These are phyloP conservation scores for Candida verbasci DNA, from an alignment of 805 yeast genomes.

Conservation along the genomic window DNA sequence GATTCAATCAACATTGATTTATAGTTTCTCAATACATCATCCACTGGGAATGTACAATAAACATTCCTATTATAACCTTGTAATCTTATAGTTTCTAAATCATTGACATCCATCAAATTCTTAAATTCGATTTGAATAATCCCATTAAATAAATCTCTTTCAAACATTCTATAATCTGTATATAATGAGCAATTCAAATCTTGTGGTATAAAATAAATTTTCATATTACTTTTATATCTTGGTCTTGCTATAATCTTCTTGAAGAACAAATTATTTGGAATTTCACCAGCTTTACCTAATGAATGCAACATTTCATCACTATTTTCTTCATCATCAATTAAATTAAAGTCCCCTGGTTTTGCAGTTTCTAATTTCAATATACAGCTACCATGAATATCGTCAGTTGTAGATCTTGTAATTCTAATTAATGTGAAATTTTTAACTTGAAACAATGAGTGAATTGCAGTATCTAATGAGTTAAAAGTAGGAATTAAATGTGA, in stretches of 20 bases:
- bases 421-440: slow-evolving; percentile 44
- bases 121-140: slow-evolving; percentile 32
- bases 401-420: slow-evolving; percentile 52
- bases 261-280: slow-evolving; percentile 45
- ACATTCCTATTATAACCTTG: slow-evolving; percentile 4
- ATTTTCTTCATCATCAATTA: slow-evolving; percentile 47
- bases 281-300: slow-evolving; percentile 38
- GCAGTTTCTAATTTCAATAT: slow-evolving; percentile 53
- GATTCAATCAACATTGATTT: slow-evolving; percentile 2
- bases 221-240: slow-evolving; percentile 59
- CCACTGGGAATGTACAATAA: slow-evolving; percentile 16
- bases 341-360: slow-evolving; percentile 45
- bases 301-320: slow-evolving; percentile 33
- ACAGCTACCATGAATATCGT: slow-evolving; percentile 48
- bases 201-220: slow-evolving; percentile 51
- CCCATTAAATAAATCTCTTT: slow-evolving; percentile 48
- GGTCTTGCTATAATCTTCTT: slow-evolving; percentile 60
- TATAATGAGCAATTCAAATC: slow-evolving; percentile 36
- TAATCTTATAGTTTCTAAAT: background rate
- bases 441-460: slow-evolving; percentile 37
- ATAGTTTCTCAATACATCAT: slow-evolving; percentile 9
- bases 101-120: slow-evolving; percentile 3
- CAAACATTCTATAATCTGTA: slow-evolving; percentile 46
- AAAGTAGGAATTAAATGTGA: slow-evolving; percentile 22
- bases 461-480: slow-evolving; percentile 44